These are phyloP conservation scores for Trichoderma reesei DNA, from an alignment of 495 filamentous ascomycete species.

Conservation along the genomic window DNA sequence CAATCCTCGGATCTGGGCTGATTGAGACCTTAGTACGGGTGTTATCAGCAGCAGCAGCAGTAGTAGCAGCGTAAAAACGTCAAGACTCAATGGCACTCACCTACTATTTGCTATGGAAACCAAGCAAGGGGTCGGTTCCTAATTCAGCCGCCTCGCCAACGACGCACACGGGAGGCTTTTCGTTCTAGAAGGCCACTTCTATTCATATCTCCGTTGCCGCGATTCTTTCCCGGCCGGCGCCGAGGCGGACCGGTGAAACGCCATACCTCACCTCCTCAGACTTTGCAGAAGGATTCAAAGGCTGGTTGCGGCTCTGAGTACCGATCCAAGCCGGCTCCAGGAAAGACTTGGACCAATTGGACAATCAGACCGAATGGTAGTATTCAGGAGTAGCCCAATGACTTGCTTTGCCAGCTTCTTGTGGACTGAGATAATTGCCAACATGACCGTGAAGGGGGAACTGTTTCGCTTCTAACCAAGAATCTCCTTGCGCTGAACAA, in stretches of 20 bases:
- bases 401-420: neutral
- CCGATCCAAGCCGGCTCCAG: neutral
- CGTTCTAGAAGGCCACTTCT: neutral
- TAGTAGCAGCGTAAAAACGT: no score
- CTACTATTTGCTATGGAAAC: neutral
- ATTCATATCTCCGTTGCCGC: neutral
- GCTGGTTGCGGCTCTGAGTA: neutral
- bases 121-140: neutral
- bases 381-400: neutral
- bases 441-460: neutral
- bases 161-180: neutral
- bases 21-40: neutral
- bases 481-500: no score
- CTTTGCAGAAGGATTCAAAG: neutral
- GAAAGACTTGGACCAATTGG: neutral
- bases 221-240: neutral
- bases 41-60: no score
- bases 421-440: neutral
- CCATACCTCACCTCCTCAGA: neutral
- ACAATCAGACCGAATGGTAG: neutral
- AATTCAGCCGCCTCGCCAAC: neutral
- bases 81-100: neutral
- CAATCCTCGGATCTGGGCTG: neutral
- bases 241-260: neutral
- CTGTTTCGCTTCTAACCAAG: no score